Conservation (phyloP, 768 basidiomycete genomes). For the Suillus subaureus region DNA sequence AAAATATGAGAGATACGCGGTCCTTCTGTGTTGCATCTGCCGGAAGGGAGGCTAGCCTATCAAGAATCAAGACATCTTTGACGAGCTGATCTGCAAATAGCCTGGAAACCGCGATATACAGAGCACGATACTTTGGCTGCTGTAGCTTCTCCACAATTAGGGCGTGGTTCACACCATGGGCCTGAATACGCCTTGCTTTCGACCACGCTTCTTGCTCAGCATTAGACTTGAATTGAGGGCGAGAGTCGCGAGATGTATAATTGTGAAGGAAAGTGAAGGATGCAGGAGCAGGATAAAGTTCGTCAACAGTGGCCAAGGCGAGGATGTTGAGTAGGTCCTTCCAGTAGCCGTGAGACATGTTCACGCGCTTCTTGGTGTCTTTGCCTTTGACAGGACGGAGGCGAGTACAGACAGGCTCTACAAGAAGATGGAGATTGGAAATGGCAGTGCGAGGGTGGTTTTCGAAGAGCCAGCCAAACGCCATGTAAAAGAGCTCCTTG, state of each 20-base stretch:
- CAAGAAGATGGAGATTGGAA: constrained; percentile 54
- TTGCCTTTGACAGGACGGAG: constrained; percentile 27
- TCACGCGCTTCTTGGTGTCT: constrained; percentile 15
- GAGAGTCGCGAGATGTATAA: constrained; percentile 16
- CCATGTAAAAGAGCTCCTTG: constrained; percentile 63
- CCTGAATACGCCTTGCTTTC: constrained; percentile 19
- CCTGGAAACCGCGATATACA: constrained; percentile 64
- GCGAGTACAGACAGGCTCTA: constrained; percentile 50
- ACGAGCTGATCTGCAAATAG: constrained; percentile 57
- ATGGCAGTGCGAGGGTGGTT: constrained; percentile 74
- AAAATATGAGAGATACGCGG: constrained; percentile 11
- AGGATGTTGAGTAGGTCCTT: constrained; percentile 76
- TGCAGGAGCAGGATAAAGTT: constrained; percentile 36
- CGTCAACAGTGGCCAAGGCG: constrained; percentile 54
- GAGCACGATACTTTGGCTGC: constrained; percentile 56
- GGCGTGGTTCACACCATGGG: constrained; percentile 32
- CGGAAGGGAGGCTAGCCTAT: constrained; percentile 37
- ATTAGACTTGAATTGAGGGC: constrained; percentile 30
- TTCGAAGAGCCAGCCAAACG: constrained; percentile 69
- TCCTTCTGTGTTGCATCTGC: constrained; percentile 26
- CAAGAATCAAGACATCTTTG: constrained; percentile 47
- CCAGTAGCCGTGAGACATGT: constrained; percentile 64
- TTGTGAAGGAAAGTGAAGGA: constrained; percentile 30
- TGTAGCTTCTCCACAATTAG: constrained; percentile 44
- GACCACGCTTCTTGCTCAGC: constrained; percentile 28